Evolutionary conservation across 768 basidiomycete species (phyloP).

Genomic region (Boletus reticulatus): DNA sequence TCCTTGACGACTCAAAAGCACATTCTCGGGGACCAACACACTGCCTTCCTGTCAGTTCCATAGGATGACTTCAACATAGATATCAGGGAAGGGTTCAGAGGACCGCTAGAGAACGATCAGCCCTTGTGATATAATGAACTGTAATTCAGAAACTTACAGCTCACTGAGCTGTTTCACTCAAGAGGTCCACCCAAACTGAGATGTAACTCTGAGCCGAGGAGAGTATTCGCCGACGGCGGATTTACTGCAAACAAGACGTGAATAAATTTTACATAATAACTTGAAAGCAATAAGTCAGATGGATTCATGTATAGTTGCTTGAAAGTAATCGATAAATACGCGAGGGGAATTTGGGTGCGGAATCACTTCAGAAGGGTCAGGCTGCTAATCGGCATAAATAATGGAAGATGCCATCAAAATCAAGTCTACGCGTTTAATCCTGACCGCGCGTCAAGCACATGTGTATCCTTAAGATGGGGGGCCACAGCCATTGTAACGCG

Average conservation of each 20-base stretch:
- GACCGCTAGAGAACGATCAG: conserved; percentile 13
- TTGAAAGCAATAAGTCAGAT: not conserved
- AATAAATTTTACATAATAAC: too few species aligned
- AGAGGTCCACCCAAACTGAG: conserved; percentile 75
- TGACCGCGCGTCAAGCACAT: too few species aligned
- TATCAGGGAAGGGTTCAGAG: conserved; percentile 51
- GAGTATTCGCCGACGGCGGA: conserved; percentile 70
- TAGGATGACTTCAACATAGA: conserved; percentile 75
- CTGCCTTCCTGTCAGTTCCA: conserved; percentile 38
- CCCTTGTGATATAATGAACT: not conserved
- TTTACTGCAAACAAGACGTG: conserved; percentile 40
- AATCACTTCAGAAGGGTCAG: too few species aligned
- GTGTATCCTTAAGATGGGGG: too few species aligned
- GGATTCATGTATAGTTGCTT: conserved; percentile 61
- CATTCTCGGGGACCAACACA: too few species aligned
- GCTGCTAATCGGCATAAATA: too few species aligned
- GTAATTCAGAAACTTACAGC: conserved; percentile 45
- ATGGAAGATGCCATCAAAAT: too few species aligned
- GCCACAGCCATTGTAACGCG: too few species aligned
- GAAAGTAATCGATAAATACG: conserved; percentile 59
- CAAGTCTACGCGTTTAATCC: too few species aligned
- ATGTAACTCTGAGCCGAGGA: conserved; percentile 66
- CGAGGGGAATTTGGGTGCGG: conserved; percentile 19
- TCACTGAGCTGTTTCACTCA: conserved; percentile 81
- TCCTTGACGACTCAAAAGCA: too few species aligned